Base-by-base conservation (phyloP, 352 stramenopile genomes). In the Globisporangium middletonii region DNA sequence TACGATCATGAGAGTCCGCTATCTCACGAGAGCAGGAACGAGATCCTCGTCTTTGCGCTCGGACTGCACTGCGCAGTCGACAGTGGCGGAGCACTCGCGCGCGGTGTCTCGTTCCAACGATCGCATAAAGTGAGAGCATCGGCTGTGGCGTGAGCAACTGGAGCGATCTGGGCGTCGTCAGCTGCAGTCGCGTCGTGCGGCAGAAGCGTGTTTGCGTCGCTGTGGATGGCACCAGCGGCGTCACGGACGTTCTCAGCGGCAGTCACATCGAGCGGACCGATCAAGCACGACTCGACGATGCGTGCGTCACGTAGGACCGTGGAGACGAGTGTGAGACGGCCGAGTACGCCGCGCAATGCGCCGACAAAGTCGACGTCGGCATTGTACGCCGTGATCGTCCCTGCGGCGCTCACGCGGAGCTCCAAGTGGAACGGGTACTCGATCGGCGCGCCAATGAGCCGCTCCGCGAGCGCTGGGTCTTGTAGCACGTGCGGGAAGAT, bases 291-390 rank as follows among this genome's bases (percentile, higher is more conserved):
- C 7, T 63, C 42, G 33, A 27, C 47, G 43, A 63, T 63, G 28
- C 47, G 30, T 12, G 57, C 57, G 42, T 57, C 42, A 13, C 23
- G 50, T 30, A 63, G 56, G 19, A 57, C 7, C 3, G 50, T 23
- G 8, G 57, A 37, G 30, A 57, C 57, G 12, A 51, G 50, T 2
- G 57, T 50, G 5, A 63, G 27, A 30, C 44, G 57, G 4, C 55
- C 55, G n/a, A 71, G 55, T 26, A 71, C 15, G 9, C 33, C 37
- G 19, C 33, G 50, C 3, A 71, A 47, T 4, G 60, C 51, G 5
- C 35, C 3, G n/a, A 68, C 48, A 56, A 65, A 68, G 53, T 71
- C 60, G 8, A 71, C 30, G 4, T 66, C 64, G 0, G 47, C 35
- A n/a, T 67, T 56, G 37, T 62, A 65, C 18, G 44, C 44, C 13